Evolutionary conservation across 2,329 filamentous ascomycete species (phyloP).

Genomic region (Diaporthe vexans): DNA sequence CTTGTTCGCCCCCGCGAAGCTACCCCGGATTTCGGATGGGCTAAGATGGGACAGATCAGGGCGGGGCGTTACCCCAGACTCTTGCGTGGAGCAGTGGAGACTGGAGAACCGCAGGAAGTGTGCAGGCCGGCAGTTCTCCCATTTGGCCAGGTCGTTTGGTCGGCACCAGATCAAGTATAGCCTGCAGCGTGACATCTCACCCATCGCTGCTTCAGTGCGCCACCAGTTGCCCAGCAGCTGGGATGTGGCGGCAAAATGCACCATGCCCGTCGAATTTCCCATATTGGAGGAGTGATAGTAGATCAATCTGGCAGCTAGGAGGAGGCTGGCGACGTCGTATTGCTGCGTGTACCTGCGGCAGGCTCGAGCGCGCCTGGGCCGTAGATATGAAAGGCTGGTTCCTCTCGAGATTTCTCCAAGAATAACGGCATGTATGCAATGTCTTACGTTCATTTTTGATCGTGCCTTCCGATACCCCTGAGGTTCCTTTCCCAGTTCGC

Average conservation of each 20-base stretch:
- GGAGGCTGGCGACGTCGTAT: not conserved
- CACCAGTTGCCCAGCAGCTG: conserved; percentile 19
- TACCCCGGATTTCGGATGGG: conserved; percentile 34
- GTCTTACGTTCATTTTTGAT: not conserved
- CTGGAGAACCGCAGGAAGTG: not conserved
- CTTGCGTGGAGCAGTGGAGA: not conserved
- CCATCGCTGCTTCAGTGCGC: not conserved
- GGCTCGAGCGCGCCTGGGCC: conserved; percentile 4
- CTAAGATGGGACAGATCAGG: conserved; percentile 1
- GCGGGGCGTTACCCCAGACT: conserved; percentile 14
- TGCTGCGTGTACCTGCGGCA: not conserved
- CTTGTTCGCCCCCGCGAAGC: conserved; percentile 8
- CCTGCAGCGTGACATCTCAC: conserved; percentile 14
- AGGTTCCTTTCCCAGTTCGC: not conserved
- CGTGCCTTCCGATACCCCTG: not conserved
- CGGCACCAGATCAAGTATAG: not conserved
- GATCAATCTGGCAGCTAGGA: not conserved
- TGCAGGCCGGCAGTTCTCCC: conserved; percentile 38
- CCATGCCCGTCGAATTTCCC: conserved; percentile 15
- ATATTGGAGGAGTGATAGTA: conserved; percentile 14
- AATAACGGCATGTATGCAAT: not conserved
- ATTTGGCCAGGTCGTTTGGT: conserved; percentile 34
- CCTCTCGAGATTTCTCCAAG: not conserved
- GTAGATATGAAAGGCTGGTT: conserved; percentile 15
- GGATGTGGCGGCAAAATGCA: conserved; percentile 25